Evolutionary conservation across 2,329 filamentous ascomycete species (phyloP).

Genomic region (Ceratocystis harringtonii): DNA sequence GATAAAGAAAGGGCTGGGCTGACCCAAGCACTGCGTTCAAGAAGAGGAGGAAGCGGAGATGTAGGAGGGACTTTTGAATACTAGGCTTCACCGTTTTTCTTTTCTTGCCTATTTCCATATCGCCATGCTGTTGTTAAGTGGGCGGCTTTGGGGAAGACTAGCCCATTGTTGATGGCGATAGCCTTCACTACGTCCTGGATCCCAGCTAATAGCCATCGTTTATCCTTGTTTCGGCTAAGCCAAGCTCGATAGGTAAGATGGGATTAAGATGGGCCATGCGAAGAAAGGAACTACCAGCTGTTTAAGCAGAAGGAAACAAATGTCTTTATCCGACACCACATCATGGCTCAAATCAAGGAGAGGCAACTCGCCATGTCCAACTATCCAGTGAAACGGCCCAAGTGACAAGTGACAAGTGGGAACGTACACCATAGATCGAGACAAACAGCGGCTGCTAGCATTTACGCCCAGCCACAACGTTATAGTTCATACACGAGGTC

Average conservation of each 20-base stretch:
- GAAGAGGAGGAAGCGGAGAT: not conserved
- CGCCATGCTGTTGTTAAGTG: not conserved
- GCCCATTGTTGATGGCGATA: too few species aligned
- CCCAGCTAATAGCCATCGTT: too few species aligned
- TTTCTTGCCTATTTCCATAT: not conserved
- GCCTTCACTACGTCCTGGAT: too few species aligned
- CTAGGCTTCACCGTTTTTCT: not conserved
- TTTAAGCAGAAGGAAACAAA: not conserved
- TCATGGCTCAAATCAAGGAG: not conserved
- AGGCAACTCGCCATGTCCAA: not conserved
- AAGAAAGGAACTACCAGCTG: not conserved
- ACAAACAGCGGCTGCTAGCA: not conserved
- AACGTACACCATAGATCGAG: not conserved
- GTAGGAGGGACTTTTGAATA: not conserved
- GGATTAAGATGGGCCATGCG: not conserved
- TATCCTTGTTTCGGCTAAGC: not conserved
- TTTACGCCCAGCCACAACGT: not conserved
- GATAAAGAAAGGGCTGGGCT: not conserved
- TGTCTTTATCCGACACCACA: not conserved
- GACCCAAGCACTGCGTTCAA: not conserved
- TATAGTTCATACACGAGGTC: not conserved
- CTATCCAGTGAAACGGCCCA: not conserved
- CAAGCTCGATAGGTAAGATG: not conserved
- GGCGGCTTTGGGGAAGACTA: not conserved
- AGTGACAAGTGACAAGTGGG: not conserved